Base-by-base conservation (phyloP, 148 eudicot species). In the Oxyria digyna region DNA sequence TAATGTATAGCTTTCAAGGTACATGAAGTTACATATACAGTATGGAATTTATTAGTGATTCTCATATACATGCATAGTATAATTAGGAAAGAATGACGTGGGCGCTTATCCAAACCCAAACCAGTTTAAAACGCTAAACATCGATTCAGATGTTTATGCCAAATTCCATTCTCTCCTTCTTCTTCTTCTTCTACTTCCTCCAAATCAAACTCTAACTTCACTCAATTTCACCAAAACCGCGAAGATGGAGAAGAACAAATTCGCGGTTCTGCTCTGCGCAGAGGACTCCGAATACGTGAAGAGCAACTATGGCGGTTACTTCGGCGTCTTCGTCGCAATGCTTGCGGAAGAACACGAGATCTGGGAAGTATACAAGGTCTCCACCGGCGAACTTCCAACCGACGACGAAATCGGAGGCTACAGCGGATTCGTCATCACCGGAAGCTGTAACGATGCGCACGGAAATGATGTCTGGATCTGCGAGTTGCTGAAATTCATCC, bases 381-480 rank as follows among this genome's bases (percentile, higher is more conserved):
- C 81, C 10, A 31, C 55, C 15, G 85, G 88, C 17, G 87, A 94
- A 23, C 80, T 94, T 29, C 99, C 99, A 6, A 6, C 38, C 0
- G 74, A 62, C 42, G 91, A 88, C 0, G 85, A 82, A 33, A 54
- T 90, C 67, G 87, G 31, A 11, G 73, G 10, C 11, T 90, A 78
- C 45, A 96, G 88, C 13, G 97, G 99, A 0, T 90, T 90, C 65
- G 99, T 94, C 0, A 88, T 94, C 80, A 84, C 97, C 21, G 97
- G 99, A 2, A 94, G 99, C 71, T 90, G 97, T 68, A 87, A 62
- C 73, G 97, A 94, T 67, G 99, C 99, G 6, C 85, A 90, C 68
- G 89, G 87, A 0, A 72, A 85, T 35, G 93, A 88, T 43, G 46
- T 13, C 14, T 94, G 99, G 99, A 83, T 94, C 73, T 77, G 80